Base-by-base conservation (phyloP, 768 basidiomycete genomes). In the Mycena galopus region DNA sequence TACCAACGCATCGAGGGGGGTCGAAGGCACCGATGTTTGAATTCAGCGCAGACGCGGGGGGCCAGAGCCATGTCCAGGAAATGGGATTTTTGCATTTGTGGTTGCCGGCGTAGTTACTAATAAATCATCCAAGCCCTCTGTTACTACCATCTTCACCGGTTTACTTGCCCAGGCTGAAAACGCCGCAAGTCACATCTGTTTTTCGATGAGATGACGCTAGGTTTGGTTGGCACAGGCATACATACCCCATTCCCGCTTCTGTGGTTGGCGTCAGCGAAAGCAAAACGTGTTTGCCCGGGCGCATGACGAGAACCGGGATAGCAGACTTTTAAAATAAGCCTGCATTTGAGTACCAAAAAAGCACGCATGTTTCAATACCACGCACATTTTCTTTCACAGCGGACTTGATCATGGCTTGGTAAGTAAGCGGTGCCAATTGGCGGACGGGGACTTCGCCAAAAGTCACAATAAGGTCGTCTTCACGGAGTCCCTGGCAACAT, bases 81-180 rank as follows among this genome's bases (percentile, higher is more conserved):
- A 19, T 17, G 30, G 14, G 32, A 27, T 29, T 69, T 64, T 2
- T 63, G 60, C 33, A 51, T 55, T 14, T 70, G 61, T 50, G 33
- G 16, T 61, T 21, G 23, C 42, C 27, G 27, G 9, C 23, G 53
- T 37, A 37, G 9, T 32, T n/a, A 21, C 19, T 33, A 19, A 56
- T 17, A 39, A 19, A 25, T 9, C 44, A 21, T 44, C 27, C 37
- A 27, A 25, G 39, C 33, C n/a, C 35, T 17, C 27, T n/a, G 10
- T 6, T 51, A 8, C n/a, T 19, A 17, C n/a, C 9, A 39, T 35
- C 3, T 17, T 68, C 53, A 75, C 30, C 64, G 67, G n/a, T 66
- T 69, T 21, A 75, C 74, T 33, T 75, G 74, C 11, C 74, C 74
- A 21, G 74, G 74, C 42, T 75, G 67, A 37, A 62, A 75, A 51